Evolutionary conservation across 1,284 basidiomycete genomes (phyloP).

Genomic region (Rugiboletus extremiorientalis): DNA sequence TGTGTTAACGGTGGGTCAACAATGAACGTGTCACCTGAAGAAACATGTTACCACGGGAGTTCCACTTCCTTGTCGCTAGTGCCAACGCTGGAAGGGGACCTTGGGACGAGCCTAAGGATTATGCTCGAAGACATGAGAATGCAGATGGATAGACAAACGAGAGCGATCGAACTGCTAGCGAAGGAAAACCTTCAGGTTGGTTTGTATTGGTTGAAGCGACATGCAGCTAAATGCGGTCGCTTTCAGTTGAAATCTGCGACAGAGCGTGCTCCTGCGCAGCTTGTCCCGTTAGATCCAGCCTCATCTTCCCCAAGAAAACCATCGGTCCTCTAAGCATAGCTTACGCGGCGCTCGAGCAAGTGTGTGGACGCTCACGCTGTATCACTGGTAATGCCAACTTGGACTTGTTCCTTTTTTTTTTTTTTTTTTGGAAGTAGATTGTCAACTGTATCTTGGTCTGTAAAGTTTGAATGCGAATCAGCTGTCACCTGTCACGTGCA

Average conservation of each 20-base stretch:
- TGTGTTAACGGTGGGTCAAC: conserved; percentile 9
- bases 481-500: conserved; percentile 27
- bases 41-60: conserved; percentile 12
- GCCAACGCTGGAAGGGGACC: conserved; percentile 20
- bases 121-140: conserved; percentile 33
- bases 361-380: neutral
- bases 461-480: neutral
- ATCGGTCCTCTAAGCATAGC: conserved; percentile 7
- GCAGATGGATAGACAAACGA: conserved; percentile 34
- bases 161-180: conserved; percentile 29
- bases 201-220: neutral
- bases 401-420: neutral
- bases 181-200: conserved; percentile 35
- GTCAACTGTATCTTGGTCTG: conserved; percentile 5
- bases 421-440: conserved; percentile 9
- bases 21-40: conserved; percentile 10
- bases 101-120: conserved; percentile 25
- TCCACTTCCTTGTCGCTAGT: conserved; percentile 14
- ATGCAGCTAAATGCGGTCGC: conserved; percentile 8
- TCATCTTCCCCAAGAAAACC: conserved; percentile 20
- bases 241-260: conserved; percentile 22
- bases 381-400: neutral
- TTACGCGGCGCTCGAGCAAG: neutral
- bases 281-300: conserved; percentile 12
- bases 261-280: conserved; percentile 15